Evolutionary conservation across 257 asterid genomes (phyloP).

Genomic region (Voacanga thouarsii): DNA sequence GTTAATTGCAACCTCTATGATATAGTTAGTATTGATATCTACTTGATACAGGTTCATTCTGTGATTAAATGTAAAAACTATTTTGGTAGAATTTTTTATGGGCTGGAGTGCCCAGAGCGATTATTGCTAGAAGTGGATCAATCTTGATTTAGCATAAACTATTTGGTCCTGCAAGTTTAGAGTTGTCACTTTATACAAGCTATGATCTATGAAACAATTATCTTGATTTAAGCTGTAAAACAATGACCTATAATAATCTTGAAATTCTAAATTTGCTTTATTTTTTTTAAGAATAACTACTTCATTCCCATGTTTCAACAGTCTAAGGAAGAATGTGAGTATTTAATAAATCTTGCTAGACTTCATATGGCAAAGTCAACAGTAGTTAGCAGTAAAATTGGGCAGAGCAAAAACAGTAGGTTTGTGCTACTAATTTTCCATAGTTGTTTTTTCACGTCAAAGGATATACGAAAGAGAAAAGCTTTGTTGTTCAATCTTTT

Average conservation of each 20-base stretch:
- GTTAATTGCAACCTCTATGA: too few relatives aligned
- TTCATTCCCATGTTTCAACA: conserved; percentile 26
- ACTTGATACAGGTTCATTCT: too few relatives aligned
- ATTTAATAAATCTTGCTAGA: conserved; percentile 61
- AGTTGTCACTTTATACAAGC: too few relatives aligned
- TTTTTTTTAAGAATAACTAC: conserved; percentile 13
- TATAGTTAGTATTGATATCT: too few relatives aligned
- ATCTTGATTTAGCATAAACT: too few relatives aligned
- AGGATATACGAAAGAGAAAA: not conserved
- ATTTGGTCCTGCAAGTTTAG: too few relatives aligned
- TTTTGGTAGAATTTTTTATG: too few relatives aligned
- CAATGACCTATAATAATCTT: not conserved
- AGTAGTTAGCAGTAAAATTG: conserved; percentile 70
- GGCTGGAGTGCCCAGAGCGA: too few relatives aligned
- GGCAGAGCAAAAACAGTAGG: conserved; percentile 78
- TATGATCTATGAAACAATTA: not conserved
- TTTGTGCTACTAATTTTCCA: conserved; percentile 24
- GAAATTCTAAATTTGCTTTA: not conserved
- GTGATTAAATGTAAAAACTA: too few relatives aligned
- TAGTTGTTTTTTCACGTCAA: not conserved
- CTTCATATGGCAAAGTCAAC: conserved; percentile 71
- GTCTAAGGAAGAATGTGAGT: too few relatives aligned
- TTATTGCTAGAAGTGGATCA: too few relatives aligned
- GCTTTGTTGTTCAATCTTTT: too few relatives aligned
- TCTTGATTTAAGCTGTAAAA: not conserved